phyloP scores from a whole-genome alignment of 1,139 yeast genomes.

The Pneumocystis murina region DNA sequence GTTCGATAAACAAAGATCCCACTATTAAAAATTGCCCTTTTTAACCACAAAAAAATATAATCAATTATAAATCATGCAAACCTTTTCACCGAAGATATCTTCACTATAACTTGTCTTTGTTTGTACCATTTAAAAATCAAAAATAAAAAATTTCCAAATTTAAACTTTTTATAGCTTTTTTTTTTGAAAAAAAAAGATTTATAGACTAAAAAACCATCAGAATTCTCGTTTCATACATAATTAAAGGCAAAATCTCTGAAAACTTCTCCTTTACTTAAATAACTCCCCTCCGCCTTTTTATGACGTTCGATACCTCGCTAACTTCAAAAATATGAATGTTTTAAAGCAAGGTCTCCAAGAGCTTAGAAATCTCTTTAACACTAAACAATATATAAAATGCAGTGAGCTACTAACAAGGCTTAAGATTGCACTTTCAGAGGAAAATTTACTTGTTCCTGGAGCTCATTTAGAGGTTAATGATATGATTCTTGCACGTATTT shows the following conservation, averaged over 20 bases:
- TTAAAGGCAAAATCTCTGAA: too few relatives aligned
- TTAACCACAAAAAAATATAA: neutral
- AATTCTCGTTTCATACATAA: neutral
- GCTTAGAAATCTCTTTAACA: neutral
- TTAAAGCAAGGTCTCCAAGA: neutral
- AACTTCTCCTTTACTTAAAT: neutral
- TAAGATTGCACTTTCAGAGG: neutral
- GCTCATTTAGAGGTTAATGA: neutral
- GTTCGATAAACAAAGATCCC: constrained; percentile 96
- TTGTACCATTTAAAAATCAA: neutral
- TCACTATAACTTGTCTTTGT: constrained; percentile 22
- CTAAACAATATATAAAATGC: neutral
- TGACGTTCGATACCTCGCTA: neutral
- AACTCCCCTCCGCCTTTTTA: neutral
- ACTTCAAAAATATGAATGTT: neutral
- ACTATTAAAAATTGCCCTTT: constrained; percentile 26
- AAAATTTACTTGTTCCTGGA: neutral
- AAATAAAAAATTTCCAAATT: neutral
- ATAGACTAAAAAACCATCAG: neutral
- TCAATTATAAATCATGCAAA: constrained; percentile 19
- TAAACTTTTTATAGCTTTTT: neutral
- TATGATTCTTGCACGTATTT: neutral
- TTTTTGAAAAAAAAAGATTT: neutral
- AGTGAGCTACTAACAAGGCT: neutral
- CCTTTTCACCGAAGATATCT: constrained; percentile 62